Conservation (phyloP, 495 filamentous ascomycete species). For the Friedmanniomyces simplex region DNA sequence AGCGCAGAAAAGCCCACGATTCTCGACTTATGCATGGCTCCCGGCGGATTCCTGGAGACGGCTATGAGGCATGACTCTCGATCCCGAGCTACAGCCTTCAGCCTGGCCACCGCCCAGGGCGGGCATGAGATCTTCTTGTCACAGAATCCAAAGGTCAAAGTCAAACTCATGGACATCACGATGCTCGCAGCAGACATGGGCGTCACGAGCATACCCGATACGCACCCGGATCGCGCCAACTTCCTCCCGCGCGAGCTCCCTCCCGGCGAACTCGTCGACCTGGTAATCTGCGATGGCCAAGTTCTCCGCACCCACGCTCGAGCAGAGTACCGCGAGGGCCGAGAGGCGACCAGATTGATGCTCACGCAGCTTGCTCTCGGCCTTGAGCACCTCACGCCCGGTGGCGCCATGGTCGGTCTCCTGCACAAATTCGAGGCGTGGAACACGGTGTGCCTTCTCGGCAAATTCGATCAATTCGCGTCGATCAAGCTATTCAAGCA, state of each 20-base stretch:
- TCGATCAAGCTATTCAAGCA: constrained; percentile 42
- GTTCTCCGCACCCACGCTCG: constrained; percentile 40
- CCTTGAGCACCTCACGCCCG: constrained; percentile 36
- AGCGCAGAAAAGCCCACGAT: constrained; percentile 18
- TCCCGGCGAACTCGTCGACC: constrained; percentile 34
- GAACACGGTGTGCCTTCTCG: constrained; percentile 33
- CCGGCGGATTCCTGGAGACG: constrained; percentile 40
- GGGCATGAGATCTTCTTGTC: constrained; percentile 38
- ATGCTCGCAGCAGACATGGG: constrained; percentile 47
- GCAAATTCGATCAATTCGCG: constrained; percentile 38
- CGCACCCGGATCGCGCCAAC: constrained; percentile 35
- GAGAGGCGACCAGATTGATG: constrained; percentile 36
- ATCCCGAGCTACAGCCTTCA: constrained; percentile 36
- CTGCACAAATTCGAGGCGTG: constrained; percentile 41
- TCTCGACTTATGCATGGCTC: constrained; percentile 50
- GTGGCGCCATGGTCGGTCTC: constrained; percentile 41
- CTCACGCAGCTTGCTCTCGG: constrained; percentile 40
- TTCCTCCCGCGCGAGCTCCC: constrained; percentile 33
- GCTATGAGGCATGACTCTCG: constrained; percentile 31
- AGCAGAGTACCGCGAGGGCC: constrained; percentile 32
- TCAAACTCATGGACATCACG: constrained; percentile 41
- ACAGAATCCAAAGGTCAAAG: constrained; percentile 1
- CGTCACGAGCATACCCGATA: constrained; percentile 29
- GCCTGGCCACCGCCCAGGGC: constrained; percentile 32
- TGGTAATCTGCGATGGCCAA: constrained; percentile 50